Evolutionary conservation across 2,329 filamentous ascomycete species (phyloP).

Genomic region (Exophiala phaeomuriformis): DNA sequence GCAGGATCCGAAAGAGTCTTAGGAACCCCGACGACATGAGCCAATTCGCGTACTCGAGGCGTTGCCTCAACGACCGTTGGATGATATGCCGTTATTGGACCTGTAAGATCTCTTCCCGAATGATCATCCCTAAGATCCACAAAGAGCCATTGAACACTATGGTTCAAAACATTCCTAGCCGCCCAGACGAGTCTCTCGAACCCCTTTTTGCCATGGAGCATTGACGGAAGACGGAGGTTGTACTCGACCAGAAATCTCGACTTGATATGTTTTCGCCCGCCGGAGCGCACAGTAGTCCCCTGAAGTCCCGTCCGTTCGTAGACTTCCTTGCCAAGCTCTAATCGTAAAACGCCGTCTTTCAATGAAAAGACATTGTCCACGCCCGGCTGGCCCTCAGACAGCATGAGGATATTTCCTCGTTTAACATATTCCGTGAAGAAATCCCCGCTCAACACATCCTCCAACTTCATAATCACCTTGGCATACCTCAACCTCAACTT

Average conservation of each 20-base stretch:
- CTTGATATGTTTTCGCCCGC: slow-evolving; percentile 57
- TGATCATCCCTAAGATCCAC: slow-evolving; percentile 9
- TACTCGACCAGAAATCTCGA: slow-evolving; percentile 72
- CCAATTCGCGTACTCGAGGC: slow-evolving; percentile 19
- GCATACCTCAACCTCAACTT: slow-evolving; percentile 49
- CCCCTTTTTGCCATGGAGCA: slow-evolving; percentile 74
- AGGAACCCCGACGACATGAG: slow-evolving; percentile 12
- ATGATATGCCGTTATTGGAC: slow-evolving; percentile 25
- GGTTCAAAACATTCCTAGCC: slow-evolving; percentile 66
- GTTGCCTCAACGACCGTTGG: slow-evolving; percentile 29
- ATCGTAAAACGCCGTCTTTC: slow-evolving; percentile 59
- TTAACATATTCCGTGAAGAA: slow-evolving; percentile 87
- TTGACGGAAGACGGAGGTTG: slow-evolving; percentile 65
- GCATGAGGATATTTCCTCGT: slow-evolving; percentile 68
- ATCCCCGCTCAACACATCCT: slow-evolving; percentile 61
- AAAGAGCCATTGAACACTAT: slow-evolving; percentile 31
- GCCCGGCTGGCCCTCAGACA: slow-evolving; percentile 67
- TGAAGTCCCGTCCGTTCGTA: slow-evolving; percentile 78
- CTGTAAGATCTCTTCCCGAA: neutral
- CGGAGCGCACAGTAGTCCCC: slow-evolving; percentile 55
- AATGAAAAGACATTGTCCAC: slow-evolving; percentile 68
- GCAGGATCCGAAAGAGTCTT: too few relatives aligned
- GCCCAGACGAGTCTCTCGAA: slow-evolving; percentile 74
- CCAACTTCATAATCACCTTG: slow-evolving; percentile 64
- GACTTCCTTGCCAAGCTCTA: slow-evolving; percentile 72